phyloP scores from a whole-genome alignment of 257 asterid genomes.

The Primulina huaijiensis region DNA sequence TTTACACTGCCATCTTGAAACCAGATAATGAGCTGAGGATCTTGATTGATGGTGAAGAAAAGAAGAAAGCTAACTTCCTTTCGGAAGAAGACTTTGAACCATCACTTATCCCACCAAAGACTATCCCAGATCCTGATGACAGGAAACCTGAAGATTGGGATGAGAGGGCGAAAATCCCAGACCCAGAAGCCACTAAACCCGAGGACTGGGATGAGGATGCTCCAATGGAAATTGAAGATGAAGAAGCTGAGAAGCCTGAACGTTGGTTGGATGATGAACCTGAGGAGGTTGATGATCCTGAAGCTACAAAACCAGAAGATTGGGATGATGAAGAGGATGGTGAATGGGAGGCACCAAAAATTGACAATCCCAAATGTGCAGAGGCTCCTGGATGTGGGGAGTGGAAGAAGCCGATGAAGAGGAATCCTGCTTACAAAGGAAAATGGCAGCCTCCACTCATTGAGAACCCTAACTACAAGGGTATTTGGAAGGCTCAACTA shows the following conservation, averaged over 20 bases:
- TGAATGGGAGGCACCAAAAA: conserved; percentile 91
- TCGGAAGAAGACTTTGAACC: conserved; percentile 85
- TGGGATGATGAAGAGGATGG: conserved; percentile 99
- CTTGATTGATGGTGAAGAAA: conserved; percentile 95
- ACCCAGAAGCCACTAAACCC: conserved; percentile 85
- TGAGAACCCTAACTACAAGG: conserved; percentile 90
- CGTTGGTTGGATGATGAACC: conserved; percentile 99
- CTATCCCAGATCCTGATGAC: conserved; percentile 98
- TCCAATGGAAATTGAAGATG: conserved; percentile 82
- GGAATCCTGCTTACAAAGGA: conserved; percentile 89
- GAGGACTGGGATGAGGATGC: conserved; percentile 99
- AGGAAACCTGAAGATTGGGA: conserved; percentile 98
- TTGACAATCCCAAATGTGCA: conserved; percentile 73
- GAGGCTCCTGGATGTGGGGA: conserved; percentile 96
- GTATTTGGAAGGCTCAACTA: conserved; percentile 84
- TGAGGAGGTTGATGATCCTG: conserved; percentile 93
- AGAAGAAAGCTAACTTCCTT: conserved; percentile 77
- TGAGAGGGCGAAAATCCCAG: conserved; percentile 89
- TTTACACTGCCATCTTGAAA: conserved; percentile 81
- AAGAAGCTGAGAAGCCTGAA: conserved; percentile 86
- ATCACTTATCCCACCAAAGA: conserved; percentile 72
- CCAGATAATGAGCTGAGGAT: conserved; percentile 69
- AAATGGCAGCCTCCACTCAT: conserved; percentile 84
- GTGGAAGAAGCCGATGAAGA: conserved; percentile 88
- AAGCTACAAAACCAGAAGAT: conserved; percentile 86